Evolutionary conservation across 179 eudicot genomes (phyloP), one percentile per base, ranked within the genome.

Genomic region (Amaranthus tricolor): DNA sequence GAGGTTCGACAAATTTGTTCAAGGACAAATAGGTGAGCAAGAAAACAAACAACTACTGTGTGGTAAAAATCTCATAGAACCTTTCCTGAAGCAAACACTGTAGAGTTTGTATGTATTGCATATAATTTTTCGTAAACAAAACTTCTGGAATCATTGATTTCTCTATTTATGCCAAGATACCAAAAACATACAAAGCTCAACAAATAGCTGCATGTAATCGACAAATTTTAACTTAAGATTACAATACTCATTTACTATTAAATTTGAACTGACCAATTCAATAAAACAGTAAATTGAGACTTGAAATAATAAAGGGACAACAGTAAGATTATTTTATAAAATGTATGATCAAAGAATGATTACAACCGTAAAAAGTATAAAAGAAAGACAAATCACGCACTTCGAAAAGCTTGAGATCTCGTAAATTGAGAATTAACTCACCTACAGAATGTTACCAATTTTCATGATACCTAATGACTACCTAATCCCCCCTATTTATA

Each of bases 1-100:
- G 84, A 84, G 83, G 83, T 76, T 84, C 94, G 70, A 67, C 82
- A 64, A 60, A 81, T 78, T 72, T 89, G 91, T 64, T 85, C 91
- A 6, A 71, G 78, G 49, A 69, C 64, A 24, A 89, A 84, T 68
- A 72, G 68, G 20, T 88, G 86, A 87, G 57, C 54, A 43, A 56
- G 11, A 55, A 50, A 75, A 24, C 17, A 48, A 6, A 40, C 15
- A 8, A 55, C 66, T 53, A 54, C 43, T 2, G 59, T 51, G 55
- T 60, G 61, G 51, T 13, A 20, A 68, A 40, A 62, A 64, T 49
- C 62, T 62, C 55, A 59, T 45, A 60, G 7, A 52, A n/a, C 50
- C 70, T 63, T 43, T 70, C 43, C 62, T 58, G 48, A 45, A 24
- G 31, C 31, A 31, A 31, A 31, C 40, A 57, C 66, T 64, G 47